Evolutionary conservation across 1,284 basidiomycete genomes (phyloP).

Genomic region (Cryptococcus amylolentus): DNA sequence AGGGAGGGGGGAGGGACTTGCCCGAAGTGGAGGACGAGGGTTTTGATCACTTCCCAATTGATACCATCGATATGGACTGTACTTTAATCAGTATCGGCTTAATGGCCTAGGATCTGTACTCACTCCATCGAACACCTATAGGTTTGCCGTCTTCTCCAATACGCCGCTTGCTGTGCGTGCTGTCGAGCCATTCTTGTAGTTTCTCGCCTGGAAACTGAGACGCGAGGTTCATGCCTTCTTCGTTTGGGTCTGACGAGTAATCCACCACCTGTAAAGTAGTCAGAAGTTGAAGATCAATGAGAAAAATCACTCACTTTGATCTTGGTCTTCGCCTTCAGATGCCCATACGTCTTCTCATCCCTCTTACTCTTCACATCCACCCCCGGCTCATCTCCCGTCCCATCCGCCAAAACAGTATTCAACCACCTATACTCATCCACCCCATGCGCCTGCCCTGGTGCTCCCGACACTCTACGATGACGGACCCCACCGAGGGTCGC

Average conservation of each 20-base stretch:
- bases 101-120: conserved; percentile 11
- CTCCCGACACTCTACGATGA: neutral
- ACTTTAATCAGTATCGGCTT: neutral
- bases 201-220: conserved; percentile 43
- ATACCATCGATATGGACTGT: conserved; percentile 47
- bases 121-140: conserved; percentile 42
- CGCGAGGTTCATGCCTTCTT: conserved; percentile 37
- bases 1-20: conserved; percentile 13
- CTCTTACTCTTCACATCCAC: conserved; percentile 45
- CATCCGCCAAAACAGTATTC: conserved; percentile 17
- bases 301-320: conserved; percentile 28
- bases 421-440: conserved; percentile 33
- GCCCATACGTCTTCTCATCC: conserved; percentile 42
- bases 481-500: neutral
- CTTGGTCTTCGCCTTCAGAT: conserved; percentile 29
- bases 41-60: conserved; percentile 50
- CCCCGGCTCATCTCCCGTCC: conserved; percentile 50
- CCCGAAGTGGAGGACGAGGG: conserved; percentile 41
- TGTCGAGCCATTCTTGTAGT: conserved; percentile 43
- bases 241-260: conserved; percentile 39
- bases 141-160: conserved; percentile 32
- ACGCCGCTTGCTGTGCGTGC: conserved; percentile 29
- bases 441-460: neutral
- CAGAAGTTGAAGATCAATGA: neutral
- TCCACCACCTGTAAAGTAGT: conserved; percentile 38